These are phyloP conservation scores for Phellinidium pouzarii DNA, from an alignment of 1,284 basidiomycete species.

Conservation along the genomic window DNA sequence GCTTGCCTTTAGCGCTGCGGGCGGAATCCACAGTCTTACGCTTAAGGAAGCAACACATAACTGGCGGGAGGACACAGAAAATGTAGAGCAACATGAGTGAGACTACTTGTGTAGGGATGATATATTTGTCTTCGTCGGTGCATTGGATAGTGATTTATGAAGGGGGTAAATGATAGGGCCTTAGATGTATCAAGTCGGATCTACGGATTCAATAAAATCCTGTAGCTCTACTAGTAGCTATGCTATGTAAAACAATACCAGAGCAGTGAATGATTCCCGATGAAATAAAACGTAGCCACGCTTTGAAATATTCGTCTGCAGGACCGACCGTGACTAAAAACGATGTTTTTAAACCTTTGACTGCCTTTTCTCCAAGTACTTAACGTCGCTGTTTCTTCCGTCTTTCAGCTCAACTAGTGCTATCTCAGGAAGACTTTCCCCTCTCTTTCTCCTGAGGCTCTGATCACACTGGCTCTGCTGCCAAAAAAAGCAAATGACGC, in stretches of 20 bases:
- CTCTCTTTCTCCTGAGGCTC: no score
- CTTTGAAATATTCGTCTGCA: slow-evolving; percentile 29
- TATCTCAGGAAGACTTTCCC: no score
- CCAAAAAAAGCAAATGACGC: no score
- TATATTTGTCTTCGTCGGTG: slow-evolving; percentile 23
- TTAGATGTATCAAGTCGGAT: neutral
- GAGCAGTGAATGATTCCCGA: slow-evolving; percentile 32
- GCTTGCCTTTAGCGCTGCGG: slow-evolving; percentile 11
- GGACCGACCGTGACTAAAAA: slow-evolving; percentile 29
- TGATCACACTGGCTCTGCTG: no score
- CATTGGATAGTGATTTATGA: slow-evolving; percentile 28
- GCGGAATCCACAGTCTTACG: slow-evolving; percentile 18
- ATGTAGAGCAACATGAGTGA: neutral
- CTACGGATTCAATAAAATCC: neutral
- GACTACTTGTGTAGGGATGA: no score
- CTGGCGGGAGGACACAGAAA: slow-evolving; percentile 17
- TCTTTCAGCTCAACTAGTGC: no score
- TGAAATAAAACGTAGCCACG: slow-evolving; percentile 28
- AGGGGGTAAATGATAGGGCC: slow-evolving; percentile 22
- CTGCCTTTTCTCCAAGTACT: no score
- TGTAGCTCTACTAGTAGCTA: neutral
- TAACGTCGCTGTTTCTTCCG: no score
- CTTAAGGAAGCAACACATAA: slow-evolving; percentile 20
- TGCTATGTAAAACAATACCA: slow-evolving; percentile 20
- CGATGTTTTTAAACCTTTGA: no score